Evolutionary conservation across 164 flowering plant species (phyloP).

Genomic region (Annona cherimola): DNA sequence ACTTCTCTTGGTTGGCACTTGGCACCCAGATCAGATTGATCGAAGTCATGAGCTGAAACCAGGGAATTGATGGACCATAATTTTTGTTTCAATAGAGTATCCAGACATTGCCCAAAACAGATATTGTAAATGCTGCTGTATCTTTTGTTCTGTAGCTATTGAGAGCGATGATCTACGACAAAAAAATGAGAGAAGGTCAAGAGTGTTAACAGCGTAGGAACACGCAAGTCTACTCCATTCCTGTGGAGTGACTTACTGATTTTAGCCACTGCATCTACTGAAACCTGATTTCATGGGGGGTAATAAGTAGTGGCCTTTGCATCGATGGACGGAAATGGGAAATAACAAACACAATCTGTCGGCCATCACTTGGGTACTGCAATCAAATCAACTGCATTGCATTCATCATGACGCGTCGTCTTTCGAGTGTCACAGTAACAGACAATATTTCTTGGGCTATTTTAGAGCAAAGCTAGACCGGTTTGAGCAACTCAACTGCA

Average conservation of each 20-base stretch:
- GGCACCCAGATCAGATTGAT: not conserved
- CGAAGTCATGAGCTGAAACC: not conserved
- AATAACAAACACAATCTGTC: not conserved
- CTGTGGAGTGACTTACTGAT: slow-evolving; percentile 40
- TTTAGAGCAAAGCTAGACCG: too few relatives aligned
- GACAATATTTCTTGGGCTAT: too few relatives aligned
- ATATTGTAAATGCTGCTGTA: not conserved
- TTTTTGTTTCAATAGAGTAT: not conserved
- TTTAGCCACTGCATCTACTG: slow-evolving; percentile 26
- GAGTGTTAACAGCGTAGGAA: slow-evolving; percentile 31
- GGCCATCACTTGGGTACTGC: not conserved
- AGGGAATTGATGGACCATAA: not conserved
- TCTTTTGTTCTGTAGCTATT: not conserved
- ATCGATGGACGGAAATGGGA: not conserved
- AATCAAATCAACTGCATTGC: not conserved
- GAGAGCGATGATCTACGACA: too few relatives aligned
- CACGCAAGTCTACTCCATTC: slow-evolving; percentile 37
- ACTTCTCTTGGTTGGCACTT: too few relatives aligned
- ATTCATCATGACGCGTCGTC: too few relatives aligned
- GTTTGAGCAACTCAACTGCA: slow-evolving; percentile 33
- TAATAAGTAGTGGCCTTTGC: too few relatives aligned
- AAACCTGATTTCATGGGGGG: slow-evolving; percentile 23
- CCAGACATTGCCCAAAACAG: not conserved
- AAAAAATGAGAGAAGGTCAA: not conserved
- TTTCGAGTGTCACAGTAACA: too few relatives aligned